phyloP scores from a whole-genome alignment of 129 eudicot species.

The Glebionis coronaria region DNA sequence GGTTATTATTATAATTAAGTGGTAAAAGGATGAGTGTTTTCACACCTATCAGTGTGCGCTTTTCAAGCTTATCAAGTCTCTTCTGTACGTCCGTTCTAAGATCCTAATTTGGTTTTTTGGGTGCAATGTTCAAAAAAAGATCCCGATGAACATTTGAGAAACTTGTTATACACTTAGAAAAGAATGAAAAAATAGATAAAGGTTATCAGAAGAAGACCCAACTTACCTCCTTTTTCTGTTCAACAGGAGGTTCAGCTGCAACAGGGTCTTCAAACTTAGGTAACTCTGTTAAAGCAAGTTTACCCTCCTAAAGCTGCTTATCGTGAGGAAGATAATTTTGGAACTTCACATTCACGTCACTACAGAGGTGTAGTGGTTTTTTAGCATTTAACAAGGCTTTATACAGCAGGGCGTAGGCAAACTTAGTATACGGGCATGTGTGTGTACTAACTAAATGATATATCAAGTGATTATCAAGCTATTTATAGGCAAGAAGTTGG shows the following conservation, averaged over 20 bases:
- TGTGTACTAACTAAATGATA: background rate
- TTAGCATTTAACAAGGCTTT: background rate
- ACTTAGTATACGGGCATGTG: background rate
- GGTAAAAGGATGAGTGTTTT: too few relatives aligned
- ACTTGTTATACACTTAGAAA: background rate
- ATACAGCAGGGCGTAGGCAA: background rate
- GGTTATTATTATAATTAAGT: too few relatives aligned
- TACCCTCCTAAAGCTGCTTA: constrained; percentile 94
- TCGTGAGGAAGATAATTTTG: constrained; percentile 97
- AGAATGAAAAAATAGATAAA: background rate
- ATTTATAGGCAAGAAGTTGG: too few relatives aligned
- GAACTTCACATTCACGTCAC: too few relatives aligned
- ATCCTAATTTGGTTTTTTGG: constrained; percentile 97
- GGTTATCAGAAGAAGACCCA: background rate
- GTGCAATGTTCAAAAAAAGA: constrained; percentile 95
- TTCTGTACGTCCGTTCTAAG: constrained; percentile 95
- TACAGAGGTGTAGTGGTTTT: constrained; percentile 27
- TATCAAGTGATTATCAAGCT: too few relatives aligned
- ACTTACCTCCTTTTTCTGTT: constrained; percentile 79
- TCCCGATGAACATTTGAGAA: constrained; percentile 43
- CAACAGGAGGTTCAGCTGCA: constrained; percentile 53
- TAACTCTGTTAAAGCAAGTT: constrained; percentile 79
- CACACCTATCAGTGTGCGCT: too few relatives aligned
- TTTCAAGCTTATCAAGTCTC: constrained; percentile 94
- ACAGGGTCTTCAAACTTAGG: constrained; percentile 97